Percentiles rank a stretch among this genome's conserved stretches.
phyloP scores from a whole-genome alignment of 2,329 filamentous ascomycete genomes.

The Pseudogymnoascus verrucosus region DNA sequence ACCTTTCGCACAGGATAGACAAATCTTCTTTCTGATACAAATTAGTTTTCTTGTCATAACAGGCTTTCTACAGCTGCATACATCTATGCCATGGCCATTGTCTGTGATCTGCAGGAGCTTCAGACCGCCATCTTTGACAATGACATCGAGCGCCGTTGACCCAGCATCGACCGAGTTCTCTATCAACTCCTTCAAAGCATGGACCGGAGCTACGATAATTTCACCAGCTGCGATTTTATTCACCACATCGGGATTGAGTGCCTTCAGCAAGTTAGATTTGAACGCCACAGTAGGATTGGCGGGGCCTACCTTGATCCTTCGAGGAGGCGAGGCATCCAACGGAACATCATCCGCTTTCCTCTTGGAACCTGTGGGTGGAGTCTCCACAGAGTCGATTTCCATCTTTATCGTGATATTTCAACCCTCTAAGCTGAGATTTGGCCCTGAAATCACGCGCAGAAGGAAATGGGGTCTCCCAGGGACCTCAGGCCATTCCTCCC shows the following conservation, averaged over 20 bases:
- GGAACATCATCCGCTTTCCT: slow-evolving; percentile 39
- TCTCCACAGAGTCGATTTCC: slow-evolving; percentile 8
- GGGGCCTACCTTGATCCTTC: slow-evolving; percentile 38
- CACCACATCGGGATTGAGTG: slow-evolving; percentile 83
- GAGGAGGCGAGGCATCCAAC: slow-evolving; percentile 33
- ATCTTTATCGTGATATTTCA: not conserved
- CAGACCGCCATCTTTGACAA: slow-evolving; percentile 90
- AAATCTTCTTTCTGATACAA: slow-evolving; percentile 71
- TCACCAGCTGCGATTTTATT: slow-evolving; percentile 98
- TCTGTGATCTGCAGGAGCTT: slow-evolving; percentile 96
- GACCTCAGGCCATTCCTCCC: not conserved
- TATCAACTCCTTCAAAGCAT: slow-evolving; percentile 92
- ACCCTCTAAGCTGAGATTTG: not conserved
- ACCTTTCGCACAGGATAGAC: slow-evolving; percentile 85
- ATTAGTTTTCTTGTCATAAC: not conserved
- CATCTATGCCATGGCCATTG: slow-evolving; percentile 92
- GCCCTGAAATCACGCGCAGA: not conserved
- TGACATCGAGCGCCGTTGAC: slow-evolving; percentile 78
- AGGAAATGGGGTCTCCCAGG: not conserved
- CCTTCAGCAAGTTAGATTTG: slow-evolving; percentile 43
- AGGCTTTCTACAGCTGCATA: slow-evolving; percentile 35
- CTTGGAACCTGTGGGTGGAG: slow-evolving; percentile 32
- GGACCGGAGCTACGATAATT: slow-evolving; percentile 94
- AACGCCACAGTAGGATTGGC: not conserved
- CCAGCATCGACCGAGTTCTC: slow-evolving; percentile 98